A percentile compares a stretch with the other conserved stretches of the same genome.
These are phyloP conservation scores for Calvatia gigantea DNA, from an alignment of 768 basidiomycete genomes.

Conservation along the genomic window DNA sequence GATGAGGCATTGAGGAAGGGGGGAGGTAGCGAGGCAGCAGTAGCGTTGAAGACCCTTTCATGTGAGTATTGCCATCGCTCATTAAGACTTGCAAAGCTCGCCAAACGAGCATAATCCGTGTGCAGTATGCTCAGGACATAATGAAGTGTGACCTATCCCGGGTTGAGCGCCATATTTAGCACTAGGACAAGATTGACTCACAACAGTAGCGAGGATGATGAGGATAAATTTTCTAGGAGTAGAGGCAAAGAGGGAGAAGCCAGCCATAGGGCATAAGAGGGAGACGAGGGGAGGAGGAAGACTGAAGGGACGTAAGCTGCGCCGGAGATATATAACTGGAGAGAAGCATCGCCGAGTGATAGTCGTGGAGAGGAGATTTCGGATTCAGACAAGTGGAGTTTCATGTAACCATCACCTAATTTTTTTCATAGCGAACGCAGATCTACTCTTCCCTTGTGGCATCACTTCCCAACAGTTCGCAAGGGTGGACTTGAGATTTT, in stretches of 20 bases:
- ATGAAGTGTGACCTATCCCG: slow-evolving; percentile 48
- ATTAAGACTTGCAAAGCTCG: slow-evolving; percentile 38
- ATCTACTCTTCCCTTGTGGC: too few species aligned
- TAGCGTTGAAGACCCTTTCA: slow-evolving; percentile 12
- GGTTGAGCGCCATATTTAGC: not conserved
- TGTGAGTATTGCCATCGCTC: slow-evolving; percentile 22
- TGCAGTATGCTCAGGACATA: slow-evolving; percentile 49
- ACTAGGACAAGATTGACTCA: slow-evolving; percentile 24
- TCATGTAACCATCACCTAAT: slow-evolving; percentile 7
- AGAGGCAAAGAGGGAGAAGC: slow-evolving; percentile 16
- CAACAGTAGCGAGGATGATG: slow-evolving; percentile 43
- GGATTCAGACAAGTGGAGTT: slow-evolving; percentile 13
- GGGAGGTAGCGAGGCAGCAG: not conserved
- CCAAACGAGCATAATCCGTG: slow-evolving; percentile 44
- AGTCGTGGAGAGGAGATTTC: slow-evolving; percentile 13
- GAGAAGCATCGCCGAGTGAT: slow-evolving; percentile 3
- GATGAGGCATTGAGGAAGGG: slow-evolving; percentile 3
- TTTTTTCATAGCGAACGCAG: slow-evolving; percentile 8
- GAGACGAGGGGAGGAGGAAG: slow-evolving; percentile 8
- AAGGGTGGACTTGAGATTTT: too few species aligned
- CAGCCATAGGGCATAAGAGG: slow-evolving; percentile 16
- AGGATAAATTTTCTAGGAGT: slow-evolving; percentile 56
- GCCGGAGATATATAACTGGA: slow-evolving; percentile 12
- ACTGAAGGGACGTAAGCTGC: not conserved
- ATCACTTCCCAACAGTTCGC: too few species aligned